These are phyloP conservation scores for Cytospora piceicola DNA, from an alignment of 2,329 filamentous ascomycete genomes.

Conservation along the genomic window DNA sequence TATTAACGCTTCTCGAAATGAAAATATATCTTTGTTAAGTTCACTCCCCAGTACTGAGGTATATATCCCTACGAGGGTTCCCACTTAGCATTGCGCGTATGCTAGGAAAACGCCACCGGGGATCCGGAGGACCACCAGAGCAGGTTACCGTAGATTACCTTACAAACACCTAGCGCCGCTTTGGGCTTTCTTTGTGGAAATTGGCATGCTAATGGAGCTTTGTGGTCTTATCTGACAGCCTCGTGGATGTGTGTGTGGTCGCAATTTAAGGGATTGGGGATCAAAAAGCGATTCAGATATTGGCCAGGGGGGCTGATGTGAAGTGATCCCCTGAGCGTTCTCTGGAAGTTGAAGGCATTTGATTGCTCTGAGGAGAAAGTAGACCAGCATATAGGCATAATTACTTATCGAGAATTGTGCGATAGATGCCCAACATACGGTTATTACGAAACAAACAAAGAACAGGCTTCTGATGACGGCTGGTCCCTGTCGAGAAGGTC, in stretches of 20 bases:
- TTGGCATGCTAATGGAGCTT: not conserved
- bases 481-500: conserved; percentile 17
- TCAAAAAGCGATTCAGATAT: not conserved
- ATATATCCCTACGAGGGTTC: no score
- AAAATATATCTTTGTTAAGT: no score
- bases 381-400: not conserved
- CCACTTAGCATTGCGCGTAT: not conserved
- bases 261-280: no score
- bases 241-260: no score
- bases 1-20: no score
- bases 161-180: not conserved
- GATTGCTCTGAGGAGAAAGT: not conserved
- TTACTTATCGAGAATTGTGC: no score
- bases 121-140: not conserved
- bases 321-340: not conserved
- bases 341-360: not conserved
- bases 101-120: not conserved
- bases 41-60: no score
- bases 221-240: not conserved
- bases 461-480: not conserved
- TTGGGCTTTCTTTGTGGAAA: not conserved
- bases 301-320: not conserved
- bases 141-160: not conserved
- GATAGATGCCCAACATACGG: no score
- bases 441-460: not conserved